Evolutionary conservation across 805 yeast species (phyloP).

Genomic region (Kluyveromyces wickerhamii): DNA sequence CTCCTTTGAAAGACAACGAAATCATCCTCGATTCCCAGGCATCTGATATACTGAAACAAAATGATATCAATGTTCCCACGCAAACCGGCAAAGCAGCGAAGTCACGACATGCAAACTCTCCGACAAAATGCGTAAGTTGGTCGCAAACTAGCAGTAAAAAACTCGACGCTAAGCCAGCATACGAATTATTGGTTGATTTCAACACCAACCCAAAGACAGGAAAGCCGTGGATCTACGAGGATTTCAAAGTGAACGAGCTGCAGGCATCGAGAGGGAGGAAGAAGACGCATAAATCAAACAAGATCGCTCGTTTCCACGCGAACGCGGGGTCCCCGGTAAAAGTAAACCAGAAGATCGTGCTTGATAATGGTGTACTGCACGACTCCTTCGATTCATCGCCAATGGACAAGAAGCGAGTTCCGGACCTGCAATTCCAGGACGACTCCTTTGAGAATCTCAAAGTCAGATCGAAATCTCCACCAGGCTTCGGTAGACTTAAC

Average conservation of each 20-base stretch:
- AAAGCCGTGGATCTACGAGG: slow-evolving; percentile 30
- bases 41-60: slow-evolving; percentile 2
- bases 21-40: slow-evolving; percentile 4
- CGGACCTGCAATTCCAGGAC: not conserved
- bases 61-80: slow-evolving; percentile 1
- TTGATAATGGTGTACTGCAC: slow-evolving; percentile 6
- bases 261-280: slow-evolving; percentile 6
- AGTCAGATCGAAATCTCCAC: slow-evolving; percentile 40
- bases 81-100: not conserved
- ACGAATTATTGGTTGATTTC: slow-evolving; percentile 9
- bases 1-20: slow-evolving; percentile 8
- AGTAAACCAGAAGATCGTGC: slow-evolving; percentile 5
- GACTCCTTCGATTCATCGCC: not conserved
- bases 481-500: slow-evolving; percentile 52
- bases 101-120: not conserved
- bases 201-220: slow-evolving; percentile 22
- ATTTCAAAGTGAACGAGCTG: slow-evolving; percentile 24
- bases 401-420: not conserved
- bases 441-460: slow-evolving; percentile 24
- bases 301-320: slow-evolving; percentile 15
- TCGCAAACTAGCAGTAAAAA: not conserved
- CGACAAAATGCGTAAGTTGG: not conserved
- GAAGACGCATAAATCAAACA: slow-evolving; percentile 7
- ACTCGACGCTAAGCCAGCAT: not conserved
- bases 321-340: slow-evolving; percentile 17